Evolutionary conservation across 768 basidiomycete species (phyloP), one percentile per base, ranked within the genome.

Genomic region (Suillus variegatus): DNA sequence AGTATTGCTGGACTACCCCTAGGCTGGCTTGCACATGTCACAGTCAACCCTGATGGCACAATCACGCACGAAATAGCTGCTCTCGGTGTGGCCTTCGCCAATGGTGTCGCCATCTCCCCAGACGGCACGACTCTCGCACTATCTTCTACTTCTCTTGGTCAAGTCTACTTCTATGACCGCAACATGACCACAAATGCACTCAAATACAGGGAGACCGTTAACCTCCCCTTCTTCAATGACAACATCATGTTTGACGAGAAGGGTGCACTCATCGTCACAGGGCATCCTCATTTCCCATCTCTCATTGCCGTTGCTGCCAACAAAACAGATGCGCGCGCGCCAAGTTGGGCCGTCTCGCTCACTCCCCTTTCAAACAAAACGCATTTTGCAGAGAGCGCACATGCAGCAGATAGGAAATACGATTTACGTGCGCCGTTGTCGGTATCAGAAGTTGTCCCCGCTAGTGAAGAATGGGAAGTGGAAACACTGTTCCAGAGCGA

Each of bases 401-500:
- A n/a, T 61, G 63, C 65, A 57, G 51, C 43, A 0, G 49, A 35
- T 25, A 44, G 61, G 20, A 64, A 64, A 28, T 84, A 79, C 60
- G 86, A 88, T 63, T 40, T 58, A 5, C 73, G 77, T 9, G 86
- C 85, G 4, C 86, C 87, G 0, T 71, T 85, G 46, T 81, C 88
- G 0, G 81, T 80, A 43, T 79, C 73, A 63, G 72, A 71, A 54
- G 81, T 83, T 55, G 80, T 83, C 1, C 72, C 80, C 0, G 69
- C 72, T 18, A 72, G 77, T 35, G 67, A 66, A 12, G 77, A 77
- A 2, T 78, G 83, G 69, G 79, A 81, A 41, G 63, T 91, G 38
- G 79, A 82, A 70, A 90, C 91, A 0, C 67, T 92, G n/a, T 92
- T 90, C 77, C 90, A 90, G 77, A 92, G 91, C 69, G 80, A 87